Conservation (phyloP, 2,329 filamentous ascomycete genomes). For the Epichloe elymi region DNA sequence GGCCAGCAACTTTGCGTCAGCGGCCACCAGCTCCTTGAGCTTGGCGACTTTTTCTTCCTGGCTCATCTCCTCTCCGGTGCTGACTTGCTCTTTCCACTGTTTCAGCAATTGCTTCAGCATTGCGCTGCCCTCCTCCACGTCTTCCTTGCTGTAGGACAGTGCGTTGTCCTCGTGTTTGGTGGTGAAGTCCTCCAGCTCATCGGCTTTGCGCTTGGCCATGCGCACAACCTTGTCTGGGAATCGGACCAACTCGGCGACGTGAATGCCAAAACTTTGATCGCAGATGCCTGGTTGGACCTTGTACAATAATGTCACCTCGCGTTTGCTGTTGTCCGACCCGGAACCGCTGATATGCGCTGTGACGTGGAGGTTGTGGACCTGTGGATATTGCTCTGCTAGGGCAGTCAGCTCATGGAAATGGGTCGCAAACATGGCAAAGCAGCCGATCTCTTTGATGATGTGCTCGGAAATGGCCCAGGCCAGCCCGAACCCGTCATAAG, state of each 20-base stretch:
- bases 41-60: slow-evolving; percentile 65
- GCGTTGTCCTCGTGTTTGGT: slow-evolving; percentile 55
- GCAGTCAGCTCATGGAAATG: slow-evolving; percentile 98
- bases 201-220: slow-evolving; percentile 98
- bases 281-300: slow-evolving; percentile 93
- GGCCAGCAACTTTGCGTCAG: slow-evolving; percentile 49
- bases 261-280: slow-evolving; percentile 96
- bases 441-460: slow-evolving; percentile 88
- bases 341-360: slow-evolving; percentile 73
- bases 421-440: slow-evolving; percentile 89
- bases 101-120: slow-evolving; percentile 73
- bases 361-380: slow-evolving; percentile 88
- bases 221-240: slow-evolving; percentile 96
- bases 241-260: slow-evolving; percentile 90
- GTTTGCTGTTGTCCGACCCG: slow-evolving; percentile 35
- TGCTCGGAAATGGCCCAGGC: slow-evolving; percentile 98
- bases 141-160: slow-evolving; percentile 59
- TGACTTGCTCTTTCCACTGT: slow-evolving; percentile 71
- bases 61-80: slow-evolving; percentile 42
- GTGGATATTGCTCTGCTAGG: slow-evolving; percentile 70
- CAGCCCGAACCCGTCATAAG: slow-evolving; percentile 96
- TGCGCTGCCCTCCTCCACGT: slow-evolving; percentile 78
- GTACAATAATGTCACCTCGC: slow-evolving; percentile 90
- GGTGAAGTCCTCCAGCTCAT: slow-evolving; percentile 93
- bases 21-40: slow-evolving; percentile 67